These are phyloP conservation scores for Miscanthus lutarioriparius DNA, from an alignment of 176 grass and related monocot genomes.

Conservation along the genomic window DNA sequence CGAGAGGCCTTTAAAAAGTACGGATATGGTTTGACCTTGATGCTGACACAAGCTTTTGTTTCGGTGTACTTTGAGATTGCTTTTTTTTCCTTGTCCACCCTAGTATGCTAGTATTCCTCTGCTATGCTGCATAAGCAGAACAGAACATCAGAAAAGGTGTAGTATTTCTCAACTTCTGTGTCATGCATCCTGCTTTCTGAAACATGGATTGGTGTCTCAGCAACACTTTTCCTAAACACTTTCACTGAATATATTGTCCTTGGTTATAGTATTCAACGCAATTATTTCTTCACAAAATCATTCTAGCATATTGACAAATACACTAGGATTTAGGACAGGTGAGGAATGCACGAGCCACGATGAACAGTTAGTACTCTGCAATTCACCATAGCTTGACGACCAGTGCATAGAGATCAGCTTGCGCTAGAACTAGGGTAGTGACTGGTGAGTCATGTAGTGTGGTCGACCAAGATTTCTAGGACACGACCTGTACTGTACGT, in stretches of 20 bases:
- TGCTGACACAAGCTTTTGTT: constrained; percentile 47
- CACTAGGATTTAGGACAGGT: constrained; percentile 1
- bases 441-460: neutral
- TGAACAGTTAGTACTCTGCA: constrained; percentile 32
- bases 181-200: neutral
- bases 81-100: constrained; percentile 43
- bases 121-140: neutral
- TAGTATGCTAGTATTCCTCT: neutral
- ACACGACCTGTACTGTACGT: constrained; percentile 27
- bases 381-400: constrained; percentile 8
- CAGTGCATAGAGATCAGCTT: neutral
- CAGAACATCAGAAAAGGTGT: neutral
- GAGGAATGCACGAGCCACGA: neutral
- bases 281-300: neutral
- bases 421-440: constrained; percentile 15
- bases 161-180: constrained; percentile 17
- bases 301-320: neutral
- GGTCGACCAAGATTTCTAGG: constrained; percentile 1
- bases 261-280: neutral
- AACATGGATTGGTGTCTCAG: constrained; percentile 15
- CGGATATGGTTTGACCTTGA: constrained; percentile 63
- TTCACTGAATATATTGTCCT: neutral
- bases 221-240: neutral
- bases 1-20: constrained; percentile 23
- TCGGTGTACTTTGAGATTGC: constrained; percentile 21